These are phyloP conservation scores for Eimeria zaria DNA, from an alignment of 169 alveolate species.

Conservation along the genomic window DNA sequence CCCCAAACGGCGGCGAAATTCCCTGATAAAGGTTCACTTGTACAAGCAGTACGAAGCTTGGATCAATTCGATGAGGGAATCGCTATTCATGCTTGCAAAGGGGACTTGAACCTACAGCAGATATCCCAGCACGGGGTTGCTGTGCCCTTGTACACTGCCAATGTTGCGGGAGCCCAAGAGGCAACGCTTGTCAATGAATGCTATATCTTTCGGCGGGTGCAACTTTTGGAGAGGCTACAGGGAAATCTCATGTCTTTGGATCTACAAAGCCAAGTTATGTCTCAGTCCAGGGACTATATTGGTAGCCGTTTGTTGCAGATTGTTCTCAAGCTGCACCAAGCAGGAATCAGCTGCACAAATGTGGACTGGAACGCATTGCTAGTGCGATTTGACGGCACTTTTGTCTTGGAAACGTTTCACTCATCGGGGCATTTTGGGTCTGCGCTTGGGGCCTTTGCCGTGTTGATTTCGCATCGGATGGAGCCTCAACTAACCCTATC, in stretches of 20 bases:
- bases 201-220: neutral
- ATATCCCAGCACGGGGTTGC: neutral
- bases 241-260: slow-evolving; percentile 8
- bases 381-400: neutral
- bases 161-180: neutral
- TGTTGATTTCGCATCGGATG: neutral
- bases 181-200: neutral
- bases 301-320: slow-evolving; percentile 3
- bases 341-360: slow-evolving; percentile 8
- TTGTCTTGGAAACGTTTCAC: neutral
- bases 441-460: neutral
- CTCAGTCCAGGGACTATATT: neutral
- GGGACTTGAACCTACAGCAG: neutral
- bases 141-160: neutral
- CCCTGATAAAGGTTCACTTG: neutral
- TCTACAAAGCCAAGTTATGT: neutral
- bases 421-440: slow-evolving; percentile 7
- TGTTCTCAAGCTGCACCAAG: neutral
- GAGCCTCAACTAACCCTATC: slow-evolving; percentile 28
- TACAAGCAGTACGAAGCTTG: neutral
- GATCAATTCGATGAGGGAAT: neutral
- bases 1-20: neutral
- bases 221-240: slow-evolving; percentile 1
- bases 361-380: neutral
- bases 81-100: neutral